Base-by-base conservation (phyloP, 2,329 filamentous ascomycete genomes). In the Purpureocillium takamizusanense region DNA sequence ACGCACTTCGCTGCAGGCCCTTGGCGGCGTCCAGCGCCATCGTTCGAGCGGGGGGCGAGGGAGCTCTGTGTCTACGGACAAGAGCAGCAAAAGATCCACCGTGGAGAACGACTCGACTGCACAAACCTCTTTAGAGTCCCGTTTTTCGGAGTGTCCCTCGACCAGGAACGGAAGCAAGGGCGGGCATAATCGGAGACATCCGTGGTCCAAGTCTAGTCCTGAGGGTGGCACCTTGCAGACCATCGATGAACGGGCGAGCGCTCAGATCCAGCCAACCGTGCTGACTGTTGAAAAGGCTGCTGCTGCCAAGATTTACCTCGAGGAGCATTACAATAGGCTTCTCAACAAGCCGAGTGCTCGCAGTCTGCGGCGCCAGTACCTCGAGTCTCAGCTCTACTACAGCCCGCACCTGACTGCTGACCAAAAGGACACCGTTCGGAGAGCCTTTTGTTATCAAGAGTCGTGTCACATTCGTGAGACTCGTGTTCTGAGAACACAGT, bases 231-330 rank as follows among this genome's bases (percentile, higher is more conserved):
- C 51, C 8, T 43, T 64, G 23, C 53, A 51, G 15, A 63, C 59
- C 25, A 63, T 64, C 16, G 53, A 56, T 9, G 60, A 63, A 37
- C 43, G 46, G 4, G 39, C 46, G 2, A 40, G 21, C 21, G 10
- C 52, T 27, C 46, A 46, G 9, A 44, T 50, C 9, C 49, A 48
- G 27, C 62, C 63, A 4, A 63, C 63, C 0, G 53, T 65, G 10
- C 33, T 50, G 18, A 94, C 88, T 0, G 81, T 87, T 0, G 90
- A 97, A 61, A 78, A 75, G 43, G 76, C 81, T 3, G 79, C 87
- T 0, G 82, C 86, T 0, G 83, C 86, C 32, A 95, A 94, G 57
- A 77, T 94, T 15, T 94, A 79, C 50, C 72, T 97, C 9, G 92
- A 97, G 58, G 86, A 80, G 0, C 77, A 89, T 51, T 95, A 85